phyloP scores from a whole-genome alignment of 2,329 filamentous ascomycete genomes.

The Colletotrichum theobromicola region DNA sequence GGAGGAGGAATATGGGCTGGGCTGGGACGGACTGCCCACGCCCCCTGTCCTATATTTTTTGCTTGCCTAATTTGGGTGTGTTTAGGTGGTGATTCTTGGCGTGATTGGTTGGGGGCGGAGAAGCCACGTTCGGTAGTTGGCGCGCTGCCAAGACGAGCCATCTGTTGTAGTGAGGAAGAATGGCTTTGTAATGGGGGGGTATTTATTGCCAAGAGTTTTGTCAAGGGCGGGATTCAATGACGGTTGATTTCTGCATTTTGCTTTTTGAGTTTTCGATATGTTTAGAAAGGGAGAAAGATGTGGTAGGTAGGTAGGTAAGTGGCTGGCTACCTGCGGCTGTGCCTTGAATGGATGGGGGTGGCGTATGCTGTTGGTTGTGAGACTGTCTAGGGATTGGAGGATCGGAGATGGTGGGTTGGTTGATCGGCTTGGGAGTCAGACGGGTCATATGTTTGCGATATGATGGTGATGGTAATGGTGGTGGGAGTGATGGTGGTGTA shows the following conservation, averaged over 20 bases:
- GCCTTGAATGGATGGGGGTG: background rate
- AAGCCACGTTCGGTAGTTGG: background rate
- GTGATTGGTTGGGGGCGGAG: conserved; percentile 5
- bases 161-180: background rate
- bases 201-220: background rate
- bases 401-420: background rate
- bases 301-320: background rate
- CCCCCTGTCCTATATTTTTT: background rate
- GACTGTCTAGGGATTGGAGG: background rate
- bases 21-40: background rate
- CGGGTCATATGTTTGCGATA: background rate
- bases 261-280: background rate
- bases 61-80: conserved; percentile 3
- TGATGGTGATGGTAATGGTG: background rate
- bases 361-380: background rate
- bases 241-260: background rate
- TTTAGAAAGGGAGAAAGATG: background rate
- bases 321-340: background rate
- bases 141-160: background rate
- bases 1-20: background rate
- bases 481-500: too few relatives aligned
- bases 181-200: background rate
- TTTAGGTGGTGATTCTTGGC: background rate
- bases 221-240: background rate
- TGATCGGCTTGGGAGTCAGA: background rate